phyloP scores from a whole-genome alignment of 1,284 basidiomycete genomes.

The Boletus semigastroideus region DNA sequence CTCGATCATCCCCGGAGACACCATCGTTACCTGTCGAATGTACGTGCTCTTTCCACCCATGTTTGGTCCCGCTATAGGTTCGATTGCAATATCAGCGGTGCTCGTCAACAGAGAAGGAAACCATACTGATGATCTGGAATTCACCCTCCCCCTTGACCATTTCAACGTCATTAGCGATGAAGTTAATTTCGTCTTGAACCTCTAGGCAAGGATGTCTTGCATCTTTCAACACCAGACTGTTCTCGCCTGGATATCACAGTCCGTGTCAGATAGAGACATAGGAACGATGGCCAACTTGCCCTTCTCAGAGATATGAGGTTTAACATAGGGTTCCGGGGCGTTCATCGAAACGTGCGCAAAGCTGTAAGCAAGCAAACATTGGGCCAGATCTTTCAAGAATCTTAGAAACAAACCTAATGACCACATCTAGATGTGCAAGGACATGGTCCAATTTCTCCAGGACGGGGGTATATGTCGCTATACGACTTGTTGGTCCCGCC shows the following conservation, averaged over 20 bases:
- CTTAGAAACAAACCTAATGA: constrained; percentile 62
- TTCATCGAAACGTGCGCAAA: constrained; percentile 90
- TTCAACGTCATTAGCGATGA: constrained; percentile 94
- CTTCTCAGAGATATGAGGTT: constrained; percentile 73
- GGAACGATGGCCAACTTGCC: constrained; percentile 42
- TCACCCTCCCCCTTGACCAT: constrained; percentile 88
- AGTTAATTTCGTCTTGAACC: constrained; percentile 92
- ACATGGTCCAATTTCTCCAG: constrained; percentile 88
- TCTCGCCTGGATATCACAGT: constrained; percentile 52
- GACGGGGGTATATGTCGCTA: constrained; percentile 89
- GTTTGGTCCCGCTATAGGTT: constrained; percentile 78
- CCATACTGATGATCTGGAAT: constrained; percentile 83
- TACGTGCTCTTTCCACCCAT: constrained; percentile 97
- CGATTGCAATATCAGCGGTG: constrained; percentile 1
- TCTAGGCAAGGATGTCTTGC: constrained; percentile 97
- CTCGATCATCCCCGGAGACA: background rate
- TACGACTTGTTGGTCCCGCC: constrained; percentile 2
- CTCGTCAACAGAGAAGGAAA: background rate
- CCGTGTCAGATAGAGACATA: background rate
- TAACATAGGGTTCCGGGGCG: constrained; percentile 86
- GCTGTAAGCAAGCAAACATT: constrained; percentile 38
- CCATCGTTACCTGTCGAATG: constrained; percentile 67
- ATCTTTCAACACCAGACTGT: constrained; percentile 75
- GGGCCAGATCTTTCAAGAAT: background rate
- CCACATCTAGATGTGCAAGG: constrained; percentile 90